Evolutionary conservation across 2,329 filamentous ascomycete species (phyloP).

Genomic region (Nectriaceae sp.): DNA sequence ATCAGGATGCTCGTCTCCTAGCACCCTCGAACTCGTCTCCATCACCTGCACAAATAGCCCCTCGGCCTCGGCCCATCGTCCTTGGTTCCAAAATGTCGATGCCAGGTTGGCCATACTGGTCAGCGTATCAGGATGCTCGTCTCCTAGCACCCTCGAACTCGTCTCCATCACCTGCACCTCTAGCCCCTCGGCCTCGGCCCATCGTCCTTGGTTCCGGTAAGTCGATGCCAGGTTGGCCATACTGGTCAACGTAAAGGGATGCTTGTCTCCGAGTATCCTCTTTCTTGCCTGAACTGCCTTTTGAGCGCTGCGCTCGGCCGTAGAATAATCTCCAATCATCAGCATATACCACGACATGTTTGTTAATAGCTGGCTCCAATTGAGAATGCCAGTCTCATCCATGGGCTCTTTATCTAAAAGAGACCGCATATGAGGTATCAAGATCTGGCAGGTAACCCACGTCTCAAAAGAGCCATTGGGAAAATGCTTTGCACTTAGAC

Average conservation of each 20-base stretch:
- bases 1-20: not conserved
- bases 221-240: not conserved
- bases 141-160: not conserved
- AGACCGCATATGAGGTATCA: conserved; percentile 8
- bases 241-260: not conserved
- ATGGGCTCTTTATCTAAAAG: not conserved
- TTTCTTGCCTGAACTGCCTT: not conserved
- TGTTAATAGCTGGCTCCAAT: not conserved
- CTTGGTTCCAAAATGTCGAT: not conserved
- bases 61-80: conserved; percentile 1
- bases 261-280: not conserved
- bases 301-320: not conserved
- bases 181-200: not conserved
- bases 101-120: not conserved
- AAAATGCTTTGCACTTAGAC: not conserved
- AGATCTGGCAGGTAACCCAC: conserved; percentile 3
- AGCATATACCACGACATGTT: not conserved
- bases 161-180: not conserved
- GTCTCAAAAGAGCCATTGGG: not conserved
- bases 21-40: not conserved
- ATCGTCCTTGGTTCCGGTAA: not conserved
- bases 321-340: not conserved
- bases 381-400: not conserved
- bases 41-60: not conserved
- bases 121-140: not conserved